Evolutionary conservation across 139 green algal species (phyloP), one percentile per base, ranked within the genome.

Genomic region (Auxenochlorella pyrenoidosa): DNA sequence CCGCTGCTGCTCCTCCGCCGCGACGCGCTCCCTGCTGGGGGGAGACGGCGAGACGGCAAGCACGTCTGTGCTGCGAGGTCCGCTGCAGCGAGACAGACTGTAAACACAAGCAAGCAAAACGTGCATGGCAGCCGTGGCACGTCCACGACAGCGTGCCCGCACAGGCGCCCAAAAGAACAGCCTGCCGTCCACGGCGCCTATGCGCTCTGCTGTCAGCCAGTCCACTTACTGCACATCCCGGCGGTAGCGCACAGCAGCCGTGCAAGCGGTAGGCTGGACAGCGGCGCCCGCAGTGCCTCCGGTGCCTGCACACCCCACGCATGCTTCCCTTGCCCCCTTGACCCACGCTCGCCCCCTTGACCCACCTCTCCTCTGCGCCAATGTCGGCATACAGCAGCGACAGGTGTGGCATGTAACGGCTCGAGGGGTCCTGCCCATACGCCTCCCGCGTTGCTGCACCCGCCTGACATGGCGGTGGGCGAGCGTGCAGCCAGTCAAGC

Each of bases 341-440:
- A 26, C 22, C 2, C 15, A 24, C 54, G 54, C 54, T 63, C 12
- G 22, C 10, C 54, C 54, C 54, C 12, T 26, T 13, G 10, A 44
- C 41, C 32, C 43, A 90, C 90, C 90, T 87, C 30, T 66, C n/a
- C 19, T 70, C 43, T 34, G 75, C 16, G 30, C 32, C 16, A 1
- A 93, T 91, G 47, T 93, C 90, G 32, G 65, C 51, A 34, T 93
- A 93, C 66, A 93, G 78, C n/a, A 93, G 78, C 13, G 76, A 88
- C n/a, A 92, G 58, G 83, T 93, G 90, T 26, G 90, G 90, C 90
- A 93, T 93, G 79, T 93, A 93, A 15, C n/a, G 18, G 36, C 34
- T 75, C 36, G 44, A 41, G 13, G 83, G 40, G 51, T 90, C 83
- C 12, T 80, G 44, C 3, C 65, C 44, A 34, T 82, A 92, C 22